These are phyloP conservation scores for Cucurbitaria berberidis DNA, from an alignment of 2,329 filamentous ascomycete species.

Conservation along the genomic window DNA sequence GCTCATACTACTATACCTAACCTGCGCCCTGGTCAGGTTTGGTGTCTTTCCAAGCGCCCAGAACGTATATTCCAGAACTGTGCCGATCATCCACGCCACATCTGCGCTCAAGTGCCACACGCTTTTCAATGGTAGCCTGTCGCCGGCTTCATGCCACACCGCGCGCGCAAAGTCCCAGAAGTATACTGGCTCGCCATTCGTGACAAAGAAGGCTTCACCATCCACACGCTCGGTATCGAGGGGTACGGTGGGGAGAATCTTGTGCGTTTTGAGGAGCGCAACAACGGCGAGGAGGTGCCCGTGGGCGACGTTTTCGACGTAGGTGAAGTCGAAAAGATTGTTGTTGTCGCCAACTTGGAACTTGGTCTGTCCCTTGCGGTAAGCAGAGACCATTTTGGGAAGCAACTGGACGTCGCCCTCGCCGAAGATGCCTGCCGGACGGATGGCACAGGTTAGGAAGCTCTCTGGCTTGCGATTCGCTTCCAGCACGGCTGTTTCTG, in stretches of 20 bases:
- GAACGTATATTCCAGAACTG: conserved; percentile 53
- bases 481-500: conserved; percentile 56
- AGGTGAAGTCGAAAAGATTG: conserved; percentile 62
- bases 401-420: conserved; percentile 56
- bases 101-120: conserved; percentile 54
- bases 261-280: conserved; percentile 56
- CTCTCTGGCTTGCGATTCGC: conserved; percentile 54
- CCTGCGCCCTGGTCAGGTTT: conserved; percentile 54
- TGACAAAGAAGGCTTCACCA: conserved; percentile 60
- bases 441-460: conserved; percentile 58
- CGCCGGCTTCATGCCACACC: conserved; percentile 55
- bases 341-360: conserved; percentile 59
- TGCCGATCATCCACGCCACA: conserved; percentile 51
- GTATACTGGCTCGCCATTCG: conserved; percentile 57
- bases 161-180: conserved; percentile 59
- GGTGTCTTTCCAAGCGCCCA: conserved; percentile 54
- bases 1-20: conserved; percentile 74
- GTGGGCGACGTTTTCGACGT: conserved; percentile 59
- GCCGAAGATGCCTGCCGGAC: conserved; percentile 60
- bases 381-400: conserved; percentile 53
- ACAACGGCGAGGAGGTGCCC: conserved; percentile 59
- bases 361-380: conserved; percentile 56
- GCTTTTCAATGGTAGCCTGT: conserved; percentile 42
- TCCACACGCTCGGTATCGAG: conserved; percentile 55
- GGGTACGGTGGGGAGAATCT: conserved; percentile 46